phyloP scores from a whole-genome alignment of 495 filamentous ascomycete species.

The Pyronema omphalodes region DNA sequence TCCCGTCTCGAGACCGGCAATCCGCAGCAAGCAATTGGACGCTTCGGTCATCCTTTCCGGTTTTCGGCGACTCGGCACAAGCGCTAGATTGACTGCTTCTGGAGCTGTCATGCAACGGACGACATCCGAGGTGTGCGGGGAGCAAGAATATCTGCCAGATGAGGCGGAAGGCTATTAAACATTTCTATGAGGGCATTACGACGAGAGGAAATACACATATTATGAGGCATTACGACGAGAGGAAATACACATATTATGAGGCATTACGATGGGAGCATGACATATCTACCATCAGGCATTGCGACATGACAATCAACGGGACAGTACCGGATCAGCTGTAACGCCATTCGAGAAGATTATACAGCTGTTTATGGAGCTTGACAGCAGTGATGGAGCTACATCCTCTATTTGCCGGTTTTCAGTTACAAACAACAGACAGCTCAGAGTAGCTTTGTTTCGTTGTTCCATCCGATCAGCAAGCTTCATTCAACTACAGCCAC shows the following conservation, averaged over 20 bases:
- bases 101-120: background rate
- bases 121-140: background rate
- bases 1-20: background rate
- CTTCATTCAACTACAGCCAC: background rate
- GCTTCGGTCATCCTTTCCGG: background rate
- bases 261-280: background rate
- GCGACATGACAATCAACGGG: no score
- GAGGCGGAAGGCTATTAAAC: background rate
- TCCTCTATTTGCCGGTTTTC: no score
- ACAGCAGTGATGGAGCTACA: no score
- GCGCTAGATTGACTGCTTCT: background rate
- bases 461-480: no score
- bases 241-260: background rate
- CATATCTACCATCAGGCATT: no score
- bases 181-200: background rate
- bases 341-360: no score
- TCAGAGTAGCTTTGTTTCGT: no score
- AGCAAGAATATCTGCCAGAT: background rate
- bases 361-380: no score
- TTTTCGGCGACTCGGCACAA: constrained; percentile 3
- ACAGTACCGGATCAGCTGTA: no score
- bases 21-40: background rate
- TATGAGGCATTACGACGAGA: background rate
- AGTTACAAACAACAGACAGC: no score
- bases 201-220: no score